Base-by-base conservation (phyloP, 2,329 filamentous ascomycete genomes). In the Fusarium citri region DNA sequence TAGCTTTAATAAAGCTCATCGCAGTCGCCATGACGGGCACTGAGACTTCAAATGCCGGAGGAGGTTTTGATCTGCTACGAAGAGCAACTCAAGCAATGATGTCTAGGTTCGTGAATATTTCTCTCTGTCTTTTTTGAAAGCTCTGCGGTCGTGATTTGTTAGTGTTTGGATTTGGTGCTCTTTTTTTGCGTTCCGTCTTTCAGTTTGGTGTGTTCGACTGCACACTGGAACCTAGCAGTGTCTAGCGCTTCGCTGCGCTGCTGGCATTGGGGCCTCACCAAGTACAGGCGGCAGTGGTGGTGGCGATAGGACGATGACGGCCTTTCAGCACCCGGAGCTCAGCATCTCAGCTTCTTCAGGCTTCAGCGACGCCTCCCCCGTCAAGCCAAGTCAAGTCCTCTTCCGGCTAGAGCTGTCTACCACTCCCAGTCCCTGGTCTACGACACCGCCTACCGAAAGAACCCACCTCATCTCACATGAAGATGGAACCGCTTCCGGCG, bases 1-100 rank as follows among this genome's bases (percentile, higher is more conserved):
- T 59, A 73, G 71, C 68, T 67, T 69, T 70, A 65, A 59, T 70
- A 66, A 66, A 74, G 68, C 69, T 67, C 55, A 28, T 67, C 69
- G 66, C 69, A 69, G 73, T 67, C 69, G 66, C 68, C 74, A 88
- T 88, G 86, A 82, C 85, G 75, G 83, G 83, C 80, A 80, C 82
- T 64, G 84, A 86, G 76, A 78, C 77, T 66, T 76, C 78, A 60
- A 80, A 80, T 74, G 75, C 76, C 34, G 83, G 84, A 75, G 82
- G 84, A 71, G 82, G 84, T 71, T 87, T 85, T 72, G 87, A 89
- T 78, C 81, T 89, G 71, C 78, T 89, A 69, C 83, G 85, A 75
- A 83, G 87, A 77, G 87, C 87, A 66, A 89, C 87, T n/a, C 86
- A 89, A 75, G 85, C 85, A 72, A 86, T 89, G 84, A 87, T 89